Evolutionary conservation across 495 filamentous ascomycete species (phyloP), one percentile per base, ranked within the genome.

Genomic region (Hypoxylon lenormandii): DNA sequence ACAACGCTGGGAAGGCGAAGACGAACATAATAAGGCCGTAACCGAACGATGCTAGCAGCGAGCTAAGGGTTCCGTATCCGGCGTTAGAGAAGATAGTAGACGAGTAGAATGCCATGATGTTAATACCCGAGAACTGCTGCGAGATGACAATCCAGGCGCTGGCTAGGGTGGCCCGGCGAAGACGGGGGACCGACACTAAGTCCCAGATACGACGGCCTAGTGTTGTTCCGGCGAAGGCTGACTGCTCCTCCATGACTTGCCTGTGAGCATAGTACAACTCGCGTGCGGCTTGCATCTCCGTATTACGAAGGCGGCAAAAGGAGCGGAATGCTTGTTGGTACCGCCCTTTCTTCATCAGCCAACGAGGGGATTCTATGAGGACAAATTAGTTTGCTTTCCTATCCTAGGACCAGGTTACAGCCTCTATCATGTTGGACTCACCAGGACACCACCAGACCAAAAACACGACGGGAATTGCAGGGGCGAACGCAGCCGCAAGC

Each of bases 1-100:
- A 86, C 51, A 90, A 77, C 2, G 89, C 86, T 1, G 89, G 89
- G 8, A 87, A 78, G 3, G 89, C 86, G 57, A 89, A 90, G 33
- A 90, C 72, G 77, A 88, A 89, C 68, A 90, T 89, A 21, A 90
- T 70, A 42, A 88, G 81, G 10, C 89, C 89, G 4, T 85, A 89
- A 4, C 88, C 89, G 79, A 86, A 83, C 8, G 86, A 87, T 1
- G 81, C 85, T 3, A 87, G 72, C 28, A 90, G 75, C 1, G 86
- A 83, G 11, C 78, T 68, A n/a, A 79, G 75, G 2, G 72, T 75
- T 22, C 62, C 72, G 70, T 83, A 84, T 23, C 83, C 83, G 11
- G 81, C 80, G 0, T 86, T 54, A 5, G 64, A 48, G 69, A 90
- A 88, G 59, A 89, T 86, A 6, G 83, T 82, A 19, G 86, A 84